A percentile compares a stretch with the other conserved stretches of the same genome.
Conservation (phyloP, 2,329 filamentous ascomycete genomes). For the Remersonia thermophila region DNA sequence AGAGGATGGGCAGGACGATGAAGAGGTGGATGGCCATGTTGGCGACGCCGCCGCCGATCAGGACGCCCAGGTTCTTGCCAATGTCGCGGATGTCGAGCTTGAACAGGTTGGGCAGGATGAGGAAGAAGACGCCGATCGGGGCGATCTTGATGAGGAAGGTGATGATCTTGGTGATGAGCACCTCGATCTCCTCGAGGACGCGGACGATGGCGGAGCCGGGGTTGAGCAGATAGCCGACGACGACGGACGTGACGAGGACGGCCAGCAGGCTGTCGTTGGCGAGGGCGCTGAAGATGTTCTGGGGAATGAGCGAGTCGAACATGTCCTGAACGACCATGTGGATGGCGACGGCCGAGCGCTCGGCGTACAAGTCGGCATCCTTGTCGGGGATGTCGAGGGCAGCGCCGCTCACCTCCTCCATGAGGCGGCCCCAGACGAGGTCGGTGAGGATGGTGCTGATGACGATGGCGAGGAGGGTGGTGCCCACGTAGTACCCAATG, state of each 20-base stretch:
- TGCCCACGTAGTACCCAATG: slow-evolving; percentile 36
- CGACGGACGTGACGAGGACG: slow-evolving; percentile 9
- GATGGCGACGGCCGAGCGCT: slow-evolving; percentile 23
- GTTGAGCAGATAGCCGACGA: slow-evolving; percentile 23
- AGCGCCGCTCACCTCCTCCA: slow-evolving; percentile 24
- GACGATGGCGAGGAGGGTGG: slow-evolving; percentile 36
- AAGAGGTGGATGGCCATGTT: slow-evolving; percentile 19
- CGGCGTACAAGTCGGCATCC: slow-evolving; percentile 23
- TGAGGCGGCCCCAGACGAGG: slow-evolving; percentile 35
- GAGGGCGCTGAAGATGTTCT: slow-evolving; percentile 35
- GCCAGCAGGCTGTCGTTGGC: slow-evolving; percentile 23
- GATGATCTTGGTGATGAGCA: slow-evolving; percentile 21
- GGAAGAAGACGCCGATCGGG: slow-evolving; percentile 40
- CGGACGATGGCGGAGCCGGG: slow-evolving; percentile 28
- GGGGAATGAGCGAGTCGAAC: slow-evolving; percentile 36
- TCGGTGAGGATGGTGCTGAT: slow-evolving; percentile 34
- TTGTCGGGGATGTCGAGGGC: slow-evolving; percentile 22
- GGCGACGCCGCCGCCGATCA: slow-evolving; percentile 30
- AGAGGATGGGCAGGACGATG: slow-evolving; percentile 33
- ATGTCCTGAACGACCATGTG: slow-evolving; percentile 35
- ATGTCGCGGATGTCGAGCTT: slow-evolving; percentile 34
- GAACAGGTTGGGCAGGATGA: slow-evolving; percentile 40
- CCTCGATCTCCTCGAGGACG: slow-evolving; percentile 34
- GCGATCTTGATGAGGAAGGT: slow-evolving; percentile 36
- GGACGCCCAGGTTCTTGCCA: slow-evolving; percentile 35